Percentiles rank a stretch among this genome's conserved stretches.
phyloP scores from a whole-genome alignment of 768 basidiomycete genomes.

The Russula olivacea region DNA sequence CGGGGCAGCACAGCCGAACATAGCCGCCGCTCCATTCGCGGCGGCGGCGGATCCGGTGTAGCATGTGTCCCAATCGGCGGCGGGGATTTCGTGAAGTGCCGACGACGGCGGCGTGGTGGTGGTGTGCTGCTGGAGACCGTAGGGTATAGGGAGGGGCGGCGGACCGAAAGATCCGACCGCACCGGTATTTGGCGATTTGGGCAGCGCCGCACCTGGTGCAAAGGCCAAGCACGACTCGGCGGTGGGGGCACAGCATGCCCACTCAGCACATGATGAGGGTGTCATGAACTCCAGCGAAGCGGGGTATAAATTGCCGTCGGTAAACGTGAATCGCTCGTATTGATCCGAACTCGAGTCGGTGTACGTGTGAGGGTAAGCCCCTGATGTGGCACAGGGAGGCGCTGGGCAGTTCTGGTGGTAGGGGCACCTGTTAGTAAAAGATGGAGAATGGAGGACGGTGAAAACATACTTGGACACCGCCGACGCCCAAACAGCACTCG shows the following conservation, averaged over 20 bases:
- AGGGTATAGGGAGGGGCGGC: constrained; percentile 18
- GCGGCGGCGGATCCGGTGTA: constrained; percentile 6
- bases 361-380: constrained; percentile 12
- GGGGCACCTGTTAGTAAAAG: background rate
- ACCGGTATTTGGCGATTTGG: constrained; percentile 9
- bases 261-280: constrained; percentile 6
- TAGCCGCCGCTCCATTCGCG: background rate
- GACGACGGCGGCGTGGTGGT: background rate
- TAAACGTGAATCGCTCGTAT: constrained; percentile 17
- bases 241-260: constrained; percentile 9
- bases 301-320: constrained; percentile 16
- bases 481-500: background rate
- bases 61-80: constrained; percentile 13
- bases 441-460: background rate
- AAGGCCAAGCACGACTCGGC: constrained; percentile 1
- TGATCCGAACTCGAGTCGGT: background rate
- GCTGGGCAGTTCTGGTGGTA: constrained; percentile 3
- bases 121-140: constrained; percentile 6
- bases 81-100: constrained; percentile 13
- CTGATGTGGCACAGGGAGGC: constrained; percentile 6
- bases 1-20: constrained; percentile 2
- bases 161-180: constrained; percentile 10
- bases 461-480: constrained; percentile 12
- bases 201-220: background rate
- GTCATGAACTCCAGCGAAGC: constrained; percentile 12